Evolutionary conservation across 768 basidiomycete species (phyloP), one percentile per base, ranked within the genome.

Genomic region (Ramaria sp.): DNA sequence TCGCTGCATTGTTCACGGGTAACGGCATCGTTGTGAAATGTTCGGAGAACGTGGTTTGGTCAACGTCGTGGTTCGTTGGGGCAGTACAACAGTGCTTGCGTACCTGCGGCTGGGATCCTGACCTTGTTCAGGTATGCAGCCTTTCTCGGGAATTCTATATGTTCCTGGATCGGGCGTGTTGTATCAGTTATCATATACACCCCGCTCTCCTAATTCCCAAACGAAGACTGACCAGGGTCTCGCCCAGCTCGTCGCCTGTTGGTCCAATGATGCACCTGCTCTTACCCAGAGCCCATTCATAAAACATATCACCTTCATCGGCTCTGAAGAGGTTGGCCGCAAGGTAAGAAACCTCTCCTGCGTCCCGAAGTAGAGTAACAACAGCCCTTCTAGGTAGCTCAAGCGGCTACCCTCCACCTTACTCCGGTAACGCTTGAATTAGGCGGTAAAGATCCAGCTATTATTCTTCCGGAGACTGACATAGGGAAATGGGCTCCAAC

Each of bases 251-350:
- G 86, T 93, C 27, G 86, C 86, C 60, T 96, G 93, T 67, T 88
- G 83, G 67, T 94, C 95, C 0, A 86, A 92, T 39, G 78, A 90
- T 61, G 96, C 92, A 1, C 81, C 85, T 50, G 81, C 81, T 0
- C 69, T 99, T 47, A 98, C 92, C 0, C 80, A 73, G 68, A 84
- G 86, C 1, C 82, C 88, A 0, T 64, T 77, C 27, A 86, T 99
- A 60, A 89, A 87, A 64, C 96, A 99, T 64, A 94, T 98, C 60
- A 96, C 92, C 1, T 95, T 95, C 67, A 92, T 94, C 66, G 87
- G 91, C 24, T 91, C 88, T 4, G 87, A 88, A 63, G 72, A 72
- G 50, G 79, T 90, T 48, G 90, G 90, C 31, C 82, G 84, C 48
- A 81, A 83, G 75, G 87, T 86, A 41, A 39, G 48, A 12, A 42